Conservation (phyloP, 331 rosid genomes). For the Quercus lobata region DNA sequence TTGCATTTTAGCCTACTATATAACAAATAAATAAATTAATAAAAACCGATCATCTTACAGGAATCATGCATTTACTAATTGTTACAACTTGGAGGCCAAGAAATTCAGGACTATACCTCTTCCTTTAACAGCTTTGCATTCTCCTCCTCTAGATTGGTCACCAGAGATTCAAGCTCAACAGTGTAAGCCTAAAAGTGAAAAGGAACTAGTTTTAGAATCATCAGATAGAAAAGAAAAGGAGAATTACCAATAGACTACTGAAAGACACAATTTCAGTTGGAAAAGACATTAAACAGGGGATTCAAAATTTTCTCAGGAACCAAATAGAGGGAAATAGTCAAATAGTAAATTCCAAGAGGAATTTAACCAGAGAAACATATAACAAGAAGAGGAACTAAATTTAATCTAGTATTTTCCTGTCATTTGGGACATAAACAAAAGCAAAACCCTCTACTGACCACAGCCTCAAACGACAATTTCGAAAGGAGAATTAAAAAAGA, state of each 20-base stretch:
- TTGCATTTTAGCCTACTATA: too few species aligned
- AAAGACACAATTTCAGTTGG: too few species aligned
- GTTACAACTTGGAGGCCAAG: background rate
- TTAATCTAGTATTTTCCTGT: background rate
- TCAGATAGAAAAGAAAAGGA: background rate
- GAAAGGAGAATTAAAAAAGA: too few species aligned
- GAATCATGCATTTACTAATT: background rate
- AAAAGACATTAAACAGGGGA: background rate
- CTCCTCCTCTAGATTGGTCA: slow-evolving; percentile 72
- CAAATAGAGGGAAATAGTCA: background rate
- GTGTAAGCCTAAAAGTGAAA: slow-evolving; percentile 66
- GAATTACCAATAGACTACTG: background rate
- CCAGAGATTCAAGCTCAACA: slow-evolving; percentile 67
- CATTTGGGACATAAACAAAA: background rate
- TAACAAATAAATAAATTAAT: too few species aligned
- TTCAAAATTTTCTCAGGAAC: background rate
- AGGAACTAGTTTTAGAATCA: background rate
- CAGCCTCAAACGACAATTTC: too few species aligned
- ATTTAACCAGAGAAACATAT: background rate
- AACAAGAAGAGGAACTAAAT: background rate
- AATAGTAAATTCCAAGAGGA: background rate
- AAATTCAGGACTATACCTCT: slow-evolving; percentile 43
- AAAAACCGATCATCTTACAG: background rate
- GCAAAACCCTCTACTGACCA: background rate
- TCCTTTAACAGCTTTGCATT: slow-evolving; percentile 52